phyloP scores from a whole-genome alignment of 495 filamentous ascomycete species.

The Clohesyomyces aquaticus region DNA sequence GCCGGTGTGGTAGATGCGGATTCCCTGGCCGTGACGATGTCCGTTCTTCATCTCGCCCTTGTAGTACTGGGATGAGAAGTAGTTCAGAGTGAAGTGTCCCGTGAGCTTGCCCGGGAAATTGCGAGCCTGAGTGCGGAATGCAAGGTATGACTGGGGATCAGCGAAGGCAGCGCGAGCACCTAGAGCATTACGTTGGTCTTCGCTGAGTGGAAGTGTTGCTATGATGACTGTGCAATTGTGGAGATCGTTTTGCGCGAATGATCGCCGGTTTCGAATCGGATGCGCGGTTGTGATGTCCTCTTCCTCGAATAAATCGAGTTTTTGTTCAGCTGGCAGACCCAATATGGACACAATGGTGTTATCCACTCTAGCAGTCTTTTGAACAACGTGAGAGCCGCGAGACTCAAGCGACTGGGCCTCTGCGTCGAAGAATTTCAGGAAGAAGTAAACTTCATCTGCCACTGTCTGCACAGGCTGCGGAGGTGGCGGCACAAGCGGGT shows the following conservation, averaged over 20 bases:
- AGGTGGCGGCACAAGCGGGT: constrained; percentile 6
- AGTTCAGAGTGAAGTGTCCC: constrained; percentile 41
- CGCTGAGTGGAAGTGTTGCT: constrained; percentile 27
- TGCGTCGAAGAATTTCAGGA: constrained; percentile 44
- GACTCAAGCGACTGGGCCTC: constrained; percentile 36
- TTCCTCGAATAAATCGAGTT: constrained; percentile 39
- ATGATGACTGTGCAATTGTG: constrained; percentile 39
- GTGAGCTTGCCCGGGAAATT: constrained; percentile 39
- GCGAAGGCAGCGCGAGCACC: constrained; percentile 32
- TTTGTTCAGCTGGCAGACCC: constrained; percentile 24
- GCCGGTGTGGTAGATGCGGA: constrained; percentile 58
- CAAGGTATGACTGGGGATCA: constrained; percentile 38
- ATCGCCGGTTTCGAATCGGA: constrained; percentile 29
- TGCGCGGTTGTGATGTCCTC: constrained; percentile 33
- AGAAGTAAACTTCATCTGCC: constrained; percentile 43
- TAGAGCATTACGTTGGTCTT: constrained; percentile 31
- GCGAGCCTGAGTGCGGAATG: constrained; percentile 19
- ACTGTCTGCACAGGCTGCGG: neutral
- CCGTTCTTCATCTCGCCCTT: constrained; percentile 40
- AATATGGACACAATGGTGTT: constrained; percentile 30
- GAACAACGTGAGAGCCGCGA: constrained; percentile 36
- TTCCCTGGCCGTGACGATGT: constrained; percentile 50
- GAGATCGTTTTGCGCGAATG: constrained; percentile 41
- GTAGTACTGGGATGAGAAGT: constrained; percentile 46
- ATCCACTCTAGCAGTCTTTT: constrained; percentile 32